Evolutionary conservation across 345 rosid genomes (phyloP), one percentile per base, ranked within the genome.

Genomic region (Salix brachista): DNA sequence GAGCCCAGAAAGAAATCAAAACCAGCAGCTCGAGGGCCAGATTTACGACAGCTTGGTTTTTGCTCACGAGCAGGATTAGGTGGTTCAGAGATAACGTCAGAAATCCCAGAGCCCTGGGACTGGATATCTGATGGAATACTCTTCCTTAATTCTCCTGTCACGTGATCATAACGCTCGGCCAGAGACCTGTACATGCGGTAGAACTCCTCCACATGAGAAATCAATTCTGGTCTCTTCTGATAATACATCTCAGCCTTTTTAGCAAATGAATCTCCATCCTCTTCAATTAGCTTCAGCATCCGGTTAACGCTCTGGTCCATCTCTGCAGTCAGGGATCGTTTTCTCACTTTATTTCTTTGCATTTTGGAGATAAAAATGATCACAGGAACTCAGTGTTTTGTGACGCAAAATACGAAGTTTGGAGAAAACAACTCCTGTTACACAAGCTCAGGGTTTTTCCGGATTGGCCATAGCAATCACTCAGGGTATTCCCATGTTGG

Each of bases 251-350:
- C 81, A 34, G 78, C 85, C 67, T 83, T 78, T 44, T 80, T 83
- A 39, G 77, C 60, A 72, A 81, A 78, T 56, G 83, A 75, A 73
- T 85, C 86, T 21, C 80, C 80, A 69, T 86, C 80, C 54, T 82
- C 85, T 68, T 84, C 87, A 14, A 88, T 82, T 71, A 88, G 83
- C 81, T 87, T 82, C 81, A 75, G 62, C 82, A 91, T 81, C 76
- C 80, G 80, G 79, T 80, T 80, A 41, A 85, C 77, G 62, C 76
- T 85, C 76, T 52, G 77, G 75, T 85, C 87, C 86, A 88, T 88
- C 67, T 80, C 92, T 89, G 87, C 72, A 77, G 71, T 32, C 67
- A 74, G 71, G 16, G 73, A 60, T 65, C 26, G 37, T 36, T 46
- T 77, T 52, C 64, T 73, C 26, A 73, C 56, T 82, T 70, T 65